Evolutionary conservation across 345 rosid species (phyloP), one percentile per base, ranked within the genome.

Genomic region (Brassica carinata): DNA sequence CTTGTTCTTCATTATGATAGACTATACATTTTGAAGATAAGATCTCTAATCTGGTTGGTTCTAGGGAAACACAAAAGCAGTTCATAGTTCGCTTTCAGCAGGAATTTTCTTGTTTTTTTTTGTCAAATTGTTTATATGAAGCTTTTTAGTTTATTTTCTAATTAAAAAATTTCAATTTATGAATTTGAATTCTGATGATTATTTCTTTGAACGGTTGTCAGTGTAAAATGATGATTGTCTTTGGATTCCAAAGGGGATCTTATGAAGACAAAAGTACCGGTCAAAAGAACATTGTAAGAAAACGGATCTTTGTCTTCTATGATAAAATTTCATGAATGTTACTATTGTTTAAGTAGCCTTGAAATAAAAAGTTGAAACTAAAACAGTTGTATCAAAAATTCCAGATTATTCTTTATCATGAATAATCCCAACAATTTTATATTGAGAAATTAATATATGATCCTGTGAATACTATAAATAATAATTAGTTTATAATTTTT

Each of bases 171-270:
- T 27, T 8, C 2, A 14, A 15, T n/a, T 53, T n/a, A 53, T 36
- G 36, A 30, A 30, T 29, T 36, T 61, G 57, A 74, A 74, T 33
- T 61, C 1, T 18, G n/a, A 59, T 80, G 79, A 80, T 80, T 7
- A 68, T 75, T 55, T 75, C 15, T 64, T 75, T 63, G 27, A 75
- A 69, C 62, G 72, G 72, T 38, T 61, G 23, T 23, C 30, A 69
- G 53, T 29, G 72, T 64, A 64, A 75, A 81, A 71, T 81, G 83
- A 81, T 81, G 11, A 64, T 70, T 77, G 55, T 81, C 84, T 81
- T 81, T 81, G 84, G 84, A 81, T 81, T 72, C 84, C 81, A 71
- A 71, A 81, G 63, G 17, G 84, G 64, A 81, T 81, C 84, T 76
- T 77, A 76, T 65, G 81, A 66, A 72, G 71, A 76, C 69, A 81